Conservation (phyloP, 345 rosid species). For the Eucalyptus paniculata region DNA sequence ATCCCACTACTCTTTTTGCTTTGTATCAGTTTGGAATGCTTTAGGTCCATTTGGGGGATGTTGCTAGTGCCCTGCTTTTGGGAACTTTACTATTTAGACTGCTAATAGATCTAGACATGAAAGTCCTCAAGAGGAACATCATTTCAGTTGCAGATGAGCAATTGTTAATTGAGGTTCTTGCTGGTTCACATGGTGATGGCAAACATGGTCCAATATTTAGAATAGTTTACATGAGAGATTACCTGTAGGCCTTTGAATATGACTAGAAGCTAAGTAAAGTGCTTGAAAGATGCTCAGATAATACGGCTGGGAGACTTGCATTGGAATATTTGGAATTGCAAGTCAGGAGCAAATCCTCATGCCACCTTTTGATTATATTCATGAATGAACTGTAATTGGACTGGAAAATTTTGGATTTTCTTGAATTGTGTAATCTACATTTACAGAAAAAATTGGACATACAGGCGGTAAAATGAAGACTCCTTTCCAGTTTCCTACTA, state of each 20-base stretch:
- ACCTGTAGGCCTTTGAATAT: background rate
- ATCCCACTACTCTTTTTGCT: background rate
- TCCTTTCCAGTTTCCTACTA: background rate
- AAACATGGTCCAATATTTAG: background rate
- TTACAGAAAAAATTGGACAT: background rate
- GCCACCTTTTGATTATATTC: background rate
- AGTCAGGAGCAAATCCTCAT: background rate
- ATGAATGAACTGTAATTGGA: background rate
- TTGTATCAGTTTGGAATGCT: background rate
- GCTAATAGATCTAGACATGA: background rate
- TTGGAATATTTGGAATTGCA: background rate
- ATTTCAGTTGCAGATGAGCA: background rate
- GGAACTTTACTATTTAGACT: background rate
- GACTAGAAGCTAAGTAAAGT: background rate
- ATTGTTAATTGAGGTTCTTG: background rate
- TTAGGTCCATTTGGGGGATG: background rate
- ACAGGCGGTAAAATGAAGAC: background rate
- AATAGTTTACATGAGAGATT: background rate
- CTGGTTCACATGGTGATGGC: background rate
- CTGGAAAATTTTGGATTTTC: background rate
- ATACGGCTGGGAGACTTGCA: background rate
- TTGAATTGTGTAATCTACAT: background rate
- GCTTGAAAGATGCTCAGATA: background rate
- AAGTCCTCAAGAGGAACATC: background rate
- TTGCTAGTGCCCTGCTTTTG: background rate